Conservation (phyloP, 805 yeast genomes). For the Cyberlindnera galapagoensis region DNA sequence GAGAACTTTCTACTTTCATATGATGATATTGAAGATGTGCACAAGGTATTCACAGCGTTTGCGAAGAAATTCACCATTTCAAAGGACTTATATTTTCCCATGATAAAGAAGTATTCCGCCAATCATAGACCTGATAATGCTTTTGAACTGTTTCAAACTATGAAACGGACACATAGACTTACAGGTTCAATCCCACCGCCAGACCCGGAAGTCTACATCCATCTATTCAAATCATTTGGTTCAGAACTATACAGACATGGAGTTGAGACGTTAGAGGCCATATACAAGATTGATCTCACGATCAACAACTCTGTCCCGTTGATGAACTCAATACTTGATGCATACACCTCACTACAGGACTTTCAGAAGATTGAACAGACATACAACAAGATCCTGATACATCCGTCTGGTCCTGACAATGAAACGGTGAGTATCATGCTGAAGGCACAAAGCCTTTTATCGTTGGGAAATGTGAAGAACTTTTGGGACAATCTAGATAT, state of each 20-base stretch:
- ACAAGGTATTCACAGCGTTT: conserved; percentile 54
- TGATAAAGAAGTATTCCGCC: conserved; percentile 48
- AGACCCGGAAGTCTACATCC: conserved; percentile 48
- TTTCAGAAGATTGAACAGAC: conserved; percentile 49
- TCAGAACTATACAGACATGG: conserved; percentile 55
- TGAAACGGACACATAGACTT: conserved; percentile 48
- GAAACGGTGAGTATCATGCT: conserved; percentile 64
- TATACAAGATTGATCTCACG: conserved; percentile 54
- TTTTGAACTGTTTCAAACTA: conserved; percentile 51
- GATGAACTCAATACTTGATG: conserved; percentile 57
- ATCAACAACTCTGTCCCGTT: conserved; percentile 50
- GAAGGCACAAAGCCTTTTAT: conserved; percentile 48
- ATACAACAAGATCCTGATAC: conserved; percentile 54
- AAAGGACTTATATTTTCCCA: conserved; percentile 49
- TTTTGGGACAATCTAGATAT: conserved; percentile 52
- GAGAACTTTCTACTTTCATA: no score
- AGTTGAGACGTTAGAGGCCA: conserved; percentile 54
- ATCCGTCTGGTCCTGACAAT: conserved; percentile 46
- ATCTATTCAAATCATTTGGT: conserved; percentile 57
- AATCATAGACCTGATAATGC: conserved; percentile 56
- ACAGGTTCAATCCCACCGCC: conserved; percentile 45
- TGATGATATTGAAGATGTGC: conserved; percentile 40
- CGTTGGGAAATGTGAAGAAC: conserved; percentile 48
- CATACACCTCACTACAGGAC: conserved; percentile 54
- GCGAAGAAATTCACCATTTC: conserved; percentile 52